A percentile compares a stretch with the other conserved stretches of the same genome.
These are phyloP conservation scores for Coemansia reversa DNA, from an alignment of 192 early-diverging fungal species.

Conservation along the genomic window DNA sequence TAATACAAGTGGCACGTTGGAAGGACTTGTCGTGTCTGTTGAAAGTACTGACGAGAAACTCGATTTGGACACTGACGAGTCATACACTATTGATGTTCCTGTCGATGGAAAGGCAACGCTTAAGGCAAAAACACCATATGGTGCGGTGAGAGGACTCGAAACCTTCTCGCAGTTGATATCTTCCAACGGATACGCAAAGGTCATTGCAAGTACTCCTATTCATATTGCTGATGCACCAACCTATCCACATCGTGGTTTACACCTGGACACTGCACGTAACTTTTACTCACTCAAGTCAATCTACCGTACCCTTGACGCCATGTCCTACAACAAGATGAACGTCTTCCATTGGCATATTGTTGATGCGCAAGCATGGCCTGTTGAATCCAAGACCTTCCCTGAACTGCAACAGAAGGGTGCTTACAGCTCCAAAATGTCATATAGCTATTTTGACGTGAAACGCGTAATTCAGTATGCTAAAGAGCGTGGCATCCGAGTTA, in stretches of 20 bases:
- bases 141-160: conserved; percentile 70
- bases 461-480: conserved; percentile 69
- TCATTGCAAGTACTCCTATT: conserved; percentile 60
- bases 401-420: conserved; percentile 62
- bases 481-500: conserved; percentile 77
- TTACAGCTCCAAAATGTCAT: conserved; percentile 62
- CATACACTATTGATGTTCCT: conserved; percentile 66
- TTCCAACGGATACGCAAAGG: conserved; percentile 46
- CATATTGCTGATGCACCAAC: conserved; percentile 62
- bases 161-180: conserved; percentile 71
- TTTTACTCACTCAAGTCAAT: conserved; percentile 62
- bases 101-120: conserved; percentile 55
- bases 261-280: conserved; percentile 69
- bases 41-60: conserved; percentile 43
- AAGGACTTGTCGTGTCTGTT: conserved; percentile 23
- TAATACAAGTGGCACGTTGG: conserved; percentile 25
- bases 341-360: conserved; percentile 81
- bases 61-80: conserved; percentile 61
- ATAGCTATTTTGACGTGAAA: conserved; percentile 68
- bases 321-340: conserved; percentile 74
- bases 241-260: conserved; percentile 67
- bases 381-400: conserved; percentile 62
- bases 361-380: conserved; percentile 70
- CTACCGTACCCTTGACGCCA: conserved; percentile 62
- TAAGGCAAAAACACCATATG: conserved; percentile 60